Conservation (phyloP, 495 filamentous ascomycete species). For the Daldinia loculata region DNA sequence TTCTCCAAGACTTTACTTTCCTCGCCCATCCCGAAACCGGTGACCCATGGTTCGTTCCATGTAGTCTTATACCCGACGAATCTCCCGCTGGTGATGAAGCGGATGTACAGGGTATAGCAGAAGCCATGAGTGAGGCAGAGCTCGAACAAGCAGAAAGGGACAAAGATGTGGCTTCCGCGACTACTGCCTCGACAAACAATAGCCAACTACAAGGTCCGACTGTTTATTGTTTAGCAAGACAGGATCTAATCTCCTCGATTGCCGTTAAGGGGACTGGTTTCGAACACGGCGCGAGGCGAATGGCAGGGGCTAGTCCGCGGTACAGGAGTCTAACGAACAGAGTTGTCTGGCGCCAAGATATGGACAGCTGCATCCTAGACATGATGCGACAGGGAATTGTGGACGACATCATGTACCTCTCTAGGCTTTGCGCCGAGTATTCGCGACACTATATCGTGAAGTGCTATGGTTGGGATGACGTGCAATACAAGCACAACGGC, state of each 20-base stretch:
- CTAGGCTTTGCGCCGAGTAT: constrained; percentile 34
- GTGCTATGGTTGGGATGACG: constrained; percentile 49
- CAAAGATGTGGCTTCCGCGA: neutral
- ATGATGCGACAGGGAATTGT: constrained; percentile 60
- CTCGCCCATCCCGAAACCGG: constrained; percentile 64
- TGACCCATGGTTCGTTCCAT: constrained; percentile 68
- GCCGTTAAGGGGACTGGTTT: constrained; percentile 2
- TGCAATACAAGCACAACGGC: constrained; percentile 45
- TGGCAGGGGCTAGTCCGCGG: constrained; percentile 2
- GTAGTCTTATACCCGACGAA: constrained; percentile 51
- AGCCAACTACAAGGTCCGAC: constrained; percentile 13
- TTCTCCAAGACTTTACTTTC: constrained; percentile 70
- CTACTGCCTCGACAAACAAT: neutral
- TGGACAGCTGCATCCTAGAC: constrained; percentile 67
- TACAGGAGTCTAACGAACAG: constrained; percentile 8
- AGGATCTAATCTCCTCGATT: constrained; percentile 34
- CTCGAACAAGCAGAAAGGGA: neutral
- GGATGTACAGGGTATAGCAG: constrained; percentile 1
- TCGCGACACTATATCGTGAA: constrained; percentile 48
- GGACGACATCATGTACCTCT: constrained; percentile 50
- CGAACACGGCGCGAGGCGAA: neutral
- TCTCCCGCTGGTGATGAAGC: constrained; percentile 7
- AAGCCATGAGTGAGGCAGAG: neutral
- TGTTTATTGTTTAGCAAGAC: constrained; percentile 33
- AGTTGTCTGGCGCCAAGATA: constrained; percentile 70